Evolutionary conservation across 2,329 filamentous ascomycete genomes (phyloP), one percentile per base, ranked within the genome.

Genomic region (Trichoderma sp.): DNA sequence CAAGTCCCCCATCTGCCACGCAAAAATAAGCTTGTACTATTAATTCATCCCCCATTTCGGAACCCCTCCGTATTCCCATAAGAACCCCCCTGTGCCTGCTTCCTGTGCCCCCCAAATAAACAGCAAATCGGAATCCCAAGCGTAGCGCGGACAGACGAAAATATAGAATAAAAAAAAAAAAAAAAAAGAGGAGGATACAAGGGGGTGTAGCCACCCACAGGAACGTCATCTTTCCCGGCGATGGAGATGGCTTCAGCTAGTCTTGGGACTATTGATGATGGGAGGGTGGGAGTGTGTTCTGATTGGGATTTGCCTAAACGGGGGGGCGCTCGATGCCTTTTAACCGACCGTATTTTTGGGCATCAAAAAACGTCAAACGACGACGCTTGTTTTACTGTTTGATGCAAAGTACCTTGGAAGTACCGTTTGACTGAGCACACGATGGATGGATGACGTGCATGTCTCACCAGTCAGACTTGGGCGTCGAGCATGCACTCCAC

Each of bases 401-500:
- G 5, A 56, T 17, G 12, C 1, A 25, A 58, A 58, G 56, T 58
- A 58, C 25, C 17, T 29, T 42, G 5, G 10, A 60, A 34, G 57
- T 48, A 60, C 42, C 9, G 5, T 25, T 27, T 17, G 13, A 9
- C 17, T 45, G 6, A 34, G 5, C 34, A 29, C 2, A 29, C 7
- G n/a, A 19, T 60, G n/a, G 17, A 35, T 22, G 19, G n/a, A 64
- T 64, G 60, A 39, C 60, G 60, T 42, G 60, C 48, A 54, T 64
- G 60, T 64, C 60, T 54, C 5, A 10, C 8, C 35, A 10, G 48
- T 54, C 25, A 56, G 60, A 6, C 48, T 42, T 25, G 13, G 34
- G 7, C 2, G 57, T n/a, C 12, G 19, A 25, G 37, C 8, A 45
- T 32, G 25, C 13, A 2, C 22, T 34, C 60, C 60, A 64, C 60